Evolutionary conservation across 1,139 yeast genomes (phyloP).

Genomic region (Hyphopichia buzzinii): DNA sequence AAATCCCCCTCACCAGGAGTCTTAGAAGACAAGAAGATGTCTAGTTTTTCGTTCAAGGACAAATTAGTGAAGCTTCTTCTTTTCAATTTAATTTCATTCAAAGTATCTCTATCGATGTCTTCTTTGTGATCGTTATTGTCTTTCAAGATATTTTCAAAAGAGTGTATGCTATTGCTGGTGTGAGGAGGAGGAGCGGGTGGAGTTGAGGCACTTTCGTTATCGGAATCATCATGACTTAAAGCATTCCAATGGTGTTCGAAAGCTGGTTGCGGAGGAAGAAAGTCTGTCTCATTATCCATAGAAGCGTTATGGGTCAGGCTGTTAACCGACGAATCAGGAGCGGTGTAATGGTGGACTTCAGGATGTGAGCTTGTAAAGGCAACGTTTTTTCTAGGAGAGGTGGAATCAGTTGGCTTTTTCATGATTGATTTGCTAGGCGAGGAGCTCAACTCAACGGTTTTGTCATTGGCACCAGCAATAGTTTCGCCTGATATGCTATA

Average conservation of each 20-base stretch:
- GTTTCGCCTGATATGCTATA: not conserved
- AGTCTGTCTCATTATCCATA: not conserved
- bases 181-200: conserved; percentile 36
- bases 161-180: conserved; percentile 8
- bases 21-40: conserved; percentile 25
- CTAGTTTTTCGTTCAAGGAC: conserved; percentile 40
- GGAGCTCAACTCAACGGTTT: conserved; percentile 9
- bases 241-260: conserved; percentile 27
- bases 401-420: conserved; percentile 25
- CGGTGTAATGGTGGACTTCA: conserved; percentile 35
- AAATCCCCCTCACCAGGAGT: conserved; percentile 11
- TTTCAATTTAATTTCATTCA: conserved; percentile 22
- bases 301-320: conserved; percentile 8
- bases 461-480: not conserved
- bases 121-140: conserved; percentile 9
- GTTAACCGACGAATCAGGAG: not conserved
- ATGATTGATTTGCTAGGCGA: conserved; percentile 45
- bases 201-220: conserved; percentile 19
- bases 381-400: conserved; percentile 41
- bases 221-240: conserved; percentile 12
- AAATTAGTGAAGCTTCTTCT: conserved; percentile 26
- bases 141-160: conserved; percentile 1
- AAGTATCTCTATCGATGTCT: conserved; percentile 20
- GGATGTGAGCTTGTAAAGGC: conserved; percentile 35
- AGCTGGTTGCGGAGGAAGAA: not conserved